Base-by-base conservation (phyloP, 1,284 basidiomycete genomes). In the Moesziomyces parantarcticus region DNA sequence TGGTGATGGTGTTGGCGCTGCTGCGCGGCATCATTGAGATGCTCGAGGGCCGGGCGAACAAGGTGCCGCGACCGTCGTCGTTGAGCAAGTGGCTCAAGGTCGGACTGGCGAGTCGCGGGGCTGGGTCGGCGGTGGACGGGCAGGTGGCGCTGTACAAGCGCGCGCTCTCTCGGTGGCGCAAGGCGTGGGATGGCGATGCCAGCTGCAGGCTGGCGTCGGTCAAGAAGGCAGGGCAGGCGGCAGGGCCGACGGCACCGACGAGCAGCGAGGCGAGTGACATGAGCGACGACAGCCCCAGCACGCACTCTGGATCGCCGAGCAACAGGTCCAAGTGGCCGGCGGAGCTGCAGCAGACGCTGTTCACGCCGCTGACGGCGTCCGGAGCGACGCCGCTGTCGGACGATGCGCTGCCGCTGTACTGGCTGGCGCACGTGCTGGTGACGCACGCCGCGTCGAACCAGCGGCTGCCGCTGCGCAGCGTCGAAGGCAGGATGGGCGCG, bases 341-440 rank as follows among this genome's bases (percentile, higher is more conserved):
- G 20, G 51, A 55, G 51, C 43, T 58, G 41, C 65, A 59, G 26
- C 47, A 56, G 39, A 59, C 65, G 14, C 48, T 75, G n/a, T 79
- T 77, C 40, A 75, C 75, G 20, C 65, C 69, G 6, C 67, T 72
- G 20, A 80, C 78, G 1, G 77, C 78, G 1, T 78, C 77, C 6
- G 78, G 78, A 9, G 78, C 75, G 5, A 76, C 68, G n/a, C 63
- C 78, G 29, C 64, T 80, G 11, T 74, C 70, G 36, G 71, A 80
- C 55, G 78, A 80, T 44, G 78, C 78, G 7, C 51, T 80, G 51
- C 78, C 78, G 6, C 57, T 80, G 52, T 80, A 76, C 51, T 80
- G 78, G 78, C 70, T 79, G 8, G 57, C 65, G 1, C 75, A 79
- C 29, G 78, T 79, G 26, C 65, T 79, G 2, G 71, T 79, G 26